These are phyloP conservation scores for Hypoxylon sp. DNA, from an alignment of 2,329 filamentous ascomycete genomes.

Conservation along the genomic window DNA sequence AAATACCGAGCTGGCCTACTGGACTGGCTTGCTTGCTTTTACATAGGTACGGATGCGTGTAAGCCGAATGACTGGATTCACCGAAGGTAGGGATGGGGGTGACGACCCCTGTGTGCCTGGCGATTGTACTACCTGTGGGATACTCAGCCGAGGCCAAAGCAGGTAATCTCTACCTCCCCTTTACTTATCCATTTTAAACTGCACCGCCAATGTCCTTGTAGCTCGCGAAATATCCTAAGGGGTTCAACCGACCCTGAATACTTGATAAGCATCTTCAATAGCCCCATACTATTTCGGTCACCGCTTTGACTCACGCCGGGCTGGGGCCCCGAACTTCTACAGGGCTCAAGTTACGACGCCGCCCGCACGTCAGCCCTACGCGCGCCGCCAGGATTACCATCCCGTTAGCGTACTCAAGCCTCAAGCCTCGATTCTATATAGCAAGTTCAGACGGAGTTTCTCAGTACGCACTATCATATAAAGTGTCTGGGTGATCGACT, in stretches of 20 bases:
- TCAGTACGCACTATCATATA: conserved; percentile 16
- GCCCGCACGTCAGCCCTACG: background rate
- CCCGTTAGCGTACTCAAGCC: background rate
- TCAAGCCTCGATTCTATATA: background rate
- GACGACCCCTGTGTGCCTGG: background rate
- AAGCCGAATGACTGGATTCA: conserved; percentile 12
- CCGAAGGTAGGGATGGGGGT: background rate
- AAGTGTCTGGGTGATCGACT: background rate
- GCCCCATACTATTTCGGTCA: background rate
- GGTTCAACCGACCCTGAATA: background rate
- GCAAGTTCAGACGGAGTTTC: conserved; percentile 19
- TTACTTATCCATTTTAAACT: background rate
- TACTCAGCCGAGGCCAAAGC: background rate
- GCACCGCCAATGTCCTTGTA: background rate
- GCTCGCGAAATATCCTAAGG: background rate
- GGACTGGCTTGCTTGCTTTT: background rate
- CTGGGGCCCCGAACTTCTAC: background rate
- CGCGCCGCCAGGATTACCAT: background rate
- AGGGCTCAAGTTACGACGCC: background rate
- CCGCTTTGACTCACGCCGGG: conserved; percentile 11
- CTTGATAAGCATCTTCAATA: background rate
- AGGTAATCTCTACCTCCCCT: background rate
- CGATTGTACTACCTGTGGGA: conserved; percentile 4
- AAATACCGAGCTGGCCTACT: background rate
- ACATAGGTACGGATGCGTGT: background rate